A percentile compares a stretch with the other conserved stretches of the same genome.
Evolutionary conservation across 164 flowering plant species (phyloP).

Genomic region (Liquidambar formosana): DNA sequence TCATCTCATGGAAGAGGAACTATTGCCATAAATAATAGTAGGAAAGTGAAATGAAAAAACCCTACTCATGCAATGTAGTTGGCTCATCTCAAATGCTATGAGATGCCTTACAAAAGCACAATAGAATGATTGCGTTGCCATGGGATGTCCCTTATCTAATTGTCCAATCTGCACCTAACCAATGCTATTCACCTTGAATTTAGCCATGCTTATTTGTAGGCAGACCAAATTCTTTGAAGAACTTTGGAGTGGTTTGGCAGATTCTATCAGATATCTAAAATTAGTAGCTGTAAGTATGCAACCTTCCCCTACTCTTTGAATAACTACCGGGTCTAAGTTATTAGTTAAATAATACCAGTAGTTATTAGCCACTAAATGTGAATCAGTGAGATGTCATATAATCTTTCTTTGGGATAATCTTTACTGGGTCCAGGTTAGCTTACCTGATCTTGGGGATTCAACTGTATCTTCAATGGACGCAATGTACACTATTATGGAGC

Average conservation of each 20-base stretch:
- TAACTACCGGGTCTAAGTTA: neutral
- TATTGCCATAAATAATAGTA: no score
- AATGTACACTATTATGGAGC: conserved; percentile 62
- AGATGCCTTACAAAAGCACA: no score
- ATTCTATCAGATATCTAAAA: conserved; percentile 45
- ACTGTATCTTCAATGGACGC: conserved; percentile 51
- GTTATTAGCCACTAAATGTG: neutral
- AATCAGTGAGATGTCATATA: neutral
- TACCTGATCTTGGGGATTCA: conserved; percentile 58
- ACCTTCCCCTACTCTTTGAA: neutral
- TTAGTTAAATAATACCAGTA: neutral
- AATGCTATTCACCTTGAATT: neutral
- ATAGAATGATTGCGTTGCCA: no score
- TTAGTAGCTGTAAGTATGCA: conserved; percentile 69
- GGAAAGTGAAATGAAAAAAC: no score
- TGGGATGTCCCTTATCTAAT: no score
- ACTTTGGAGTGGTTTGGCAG: conserved; percentile 63
- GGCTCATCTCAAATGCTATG: no score
- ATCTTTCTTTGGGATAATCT: neutral
- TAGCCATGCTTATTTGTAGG: conserved; percentile 34
- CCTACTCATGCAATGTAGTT: no score
- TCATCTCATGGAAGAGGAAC: no score
- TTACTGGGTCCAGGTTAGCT: conserved; percentile 63
- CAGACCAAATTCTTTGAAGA: conserved; percentile 37
- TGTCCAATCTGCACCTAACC: neutral